Evolutionary conservation across 257 asterid genomes (phyloP).

Genomic region (Gentiana macrophylla): DNA sequence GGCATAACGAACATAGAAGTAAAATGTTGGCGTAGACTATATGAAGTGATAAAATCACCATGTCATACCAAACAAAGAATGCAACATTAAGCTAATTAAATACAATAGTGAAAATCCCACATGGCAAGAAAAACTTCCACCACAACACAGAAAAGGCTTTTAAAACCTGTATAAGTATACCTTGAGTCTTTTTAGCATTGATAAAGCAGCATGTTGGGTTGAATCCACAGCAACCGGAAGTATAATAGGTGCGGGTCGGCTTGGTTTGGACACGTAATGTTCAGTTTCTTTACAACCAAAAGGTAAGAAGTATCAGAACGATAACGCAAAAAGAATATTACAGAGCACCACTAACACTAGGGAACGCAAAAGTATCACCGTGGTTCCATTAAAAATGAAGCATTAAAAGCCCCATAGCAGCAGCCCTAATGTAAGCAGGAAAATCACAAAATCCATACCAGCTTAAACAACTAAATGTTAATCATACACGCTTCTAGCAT

Average conservation of each 20-base stretch:
- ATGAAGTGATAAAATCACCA: too few relatives aligned
- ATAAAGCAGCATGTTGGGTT: constrained; percentile 74
- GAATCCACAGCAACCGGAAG: constrained; percentile 62
- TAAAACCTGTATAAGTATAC: constrained; percentile 24
- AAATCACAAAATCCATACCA: too few relatives aligned
- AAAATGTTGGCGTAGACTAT: too few relatives aligned
- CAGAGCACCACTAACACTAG: neutral
- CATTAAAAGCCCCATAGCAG: neutral
- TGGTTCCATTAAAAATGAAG: neutral
- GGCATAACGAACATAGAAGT: too few relatives aligned
- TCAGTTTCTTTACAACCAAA: constrained; percentile 20
- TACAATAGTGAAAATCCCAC: neutral
- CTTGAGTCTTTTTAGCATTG: constrained; percentile 64
- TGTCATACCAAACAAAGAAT: too few relatives aligned
- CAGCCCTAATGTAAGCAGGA: neutral
- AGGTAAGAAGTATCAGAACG: constrained; percentile 9
- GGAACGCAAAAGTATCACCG: neutral
- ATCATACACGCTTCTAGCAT: neutral
- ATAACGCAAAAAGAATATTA: constrained; percentile 5
- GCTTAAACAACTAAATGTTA: neutral
- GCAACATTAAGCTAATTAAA: too few relatives aligned
- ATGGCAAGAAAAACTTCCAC: neutral
- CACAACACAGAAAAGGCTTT: neutral
- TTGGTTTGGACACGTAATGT: constrained; percentile 14
- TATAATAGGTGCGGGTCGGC: constrained; percentile 35